These are phyloP conservation scores for Populus tomentosa DNA, from an alignment of 441 rosid species.

Conservation along the genomic window DNA sequence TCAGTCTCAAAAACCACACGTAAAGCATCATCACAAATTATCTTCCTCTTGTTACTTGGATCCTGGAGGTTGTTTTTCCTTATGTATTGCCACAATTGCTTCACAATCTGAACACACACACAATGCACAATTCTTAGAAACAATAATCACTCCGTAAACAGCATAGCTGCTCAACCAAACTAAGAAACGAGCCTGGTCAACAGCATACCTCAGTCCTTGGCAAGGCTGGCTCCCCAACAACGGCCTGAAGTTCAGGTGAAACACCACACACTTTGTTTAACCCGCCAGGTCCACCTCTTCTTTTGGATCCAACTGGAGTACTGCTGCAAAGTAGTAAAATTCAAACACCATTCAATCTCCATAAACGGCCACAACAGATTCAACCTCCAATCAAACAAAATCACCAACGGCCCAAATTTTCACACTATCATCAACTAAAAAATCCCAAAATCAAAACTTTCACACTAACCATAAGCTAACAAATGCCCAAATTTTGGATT, in stretches of 20 bases:
- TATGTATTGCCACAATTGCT: constrained; percentile 94
- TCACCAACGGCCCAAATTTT: no score
- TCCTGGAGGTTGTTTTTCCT: constrained; percentile 97
- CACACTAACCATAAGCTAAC: no score
- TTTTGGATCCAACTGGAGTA: constrained; percentile 63
- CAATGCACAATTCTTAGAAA: constrained; percentile 13
- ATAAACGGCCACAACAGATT: no score
- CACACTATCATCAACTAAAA: no score
- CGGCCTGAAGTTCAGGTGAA: constrained; percentile 80
- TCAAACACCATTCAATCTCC: neutral
- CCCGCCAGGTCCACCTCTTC: constrained; percentile 93
- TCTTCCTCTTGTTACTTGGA: constrained; percentile 96
- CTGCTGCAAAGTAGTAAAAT: constrained; percentile 27
- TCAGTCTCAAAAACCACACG: constrained; percentile 89
- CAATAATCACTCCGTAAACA: neutral
- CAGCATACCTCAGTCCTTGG: constrained; percentile 84
- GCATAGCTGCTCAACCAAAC: neutral
- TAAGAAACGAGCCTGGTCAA: neutral
- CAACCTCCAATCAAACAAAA: no score
- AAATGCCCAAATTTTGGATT: no score
- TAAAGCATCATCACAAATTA: constrained; percentile 82
- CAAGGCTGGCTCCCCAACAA: constrained; percentile 90
- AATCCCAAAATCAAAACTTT: no score
- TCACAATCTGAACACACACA: constrained; percentile 64
- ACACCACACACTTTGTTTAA: constrained; percentile 90